A percentile compares a stretch with the other conserved stretches of the same genome.
phyloP scores from a whole-genome alignment of 2,329 filamentous ascomycete genomes.

The Nannizziopsis arthrosporioides region DNA sequence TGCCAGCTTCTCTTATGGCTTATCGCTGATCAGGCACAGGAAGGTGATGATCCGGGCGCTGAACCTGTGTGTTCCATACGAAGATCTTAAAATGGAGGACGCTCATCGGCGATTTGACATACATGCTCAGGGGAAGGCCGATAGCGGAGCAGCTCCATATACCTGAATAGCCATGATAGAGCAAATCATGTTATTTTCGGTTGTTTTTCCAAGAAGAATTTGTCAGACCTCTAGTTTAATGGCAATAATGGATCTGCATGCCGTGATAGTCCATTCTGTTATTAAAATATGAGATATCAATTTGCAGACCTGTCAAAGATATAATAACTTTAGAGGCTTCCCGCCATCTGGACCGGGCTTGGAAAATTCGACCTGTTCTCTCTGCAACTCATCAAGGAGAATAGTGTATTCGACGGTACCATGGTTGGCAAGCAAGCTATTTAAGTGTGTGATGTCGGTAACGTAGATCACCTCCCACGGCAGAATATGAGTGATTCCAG shows the following conservation, averaged over 20 bases:
- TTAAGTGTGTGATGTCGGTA: background rate
- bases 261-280: too few species aligned
- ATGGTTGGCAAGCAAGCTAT: background rate
- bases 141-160: too few species aligned
- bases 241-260: background rate
- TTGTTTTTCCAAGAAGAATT: background rate
- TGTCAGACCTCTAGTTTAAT: too few species aligned
- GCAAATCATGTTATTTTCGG: background rate
- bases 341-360: too few species aligned
- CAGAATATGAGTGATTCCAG: background rate
- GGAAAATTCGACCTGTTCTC: background rate
- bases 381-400: background rate
- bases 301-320: too few species aligned
- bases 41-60: conserved; percentile 5
- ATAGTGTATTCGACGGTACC: background rate
- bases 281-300: too few species aligned
- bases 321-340: too few species aligned
- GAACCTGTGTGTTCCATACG: conserved; percentile 7
- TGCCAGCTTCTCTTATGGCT: conserved; percentile 74
- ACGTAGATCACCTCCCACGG: conserved; percentile 2
- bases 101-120: background rate
- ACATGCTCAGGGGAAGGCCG: too few species aligned
- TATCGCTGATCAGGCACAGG: conserved; percentile 54
- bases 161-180: too few species aligned
- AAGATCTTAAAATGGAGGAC: conserved; percentile 3